Percentiles rank a stretch among this genome's conserved stretches.
Evolutionary conservation across 2,329 filamentous ascomycete genomes (phyloP).

Genomic region (Coniochaeta pulveracea): DNA sequence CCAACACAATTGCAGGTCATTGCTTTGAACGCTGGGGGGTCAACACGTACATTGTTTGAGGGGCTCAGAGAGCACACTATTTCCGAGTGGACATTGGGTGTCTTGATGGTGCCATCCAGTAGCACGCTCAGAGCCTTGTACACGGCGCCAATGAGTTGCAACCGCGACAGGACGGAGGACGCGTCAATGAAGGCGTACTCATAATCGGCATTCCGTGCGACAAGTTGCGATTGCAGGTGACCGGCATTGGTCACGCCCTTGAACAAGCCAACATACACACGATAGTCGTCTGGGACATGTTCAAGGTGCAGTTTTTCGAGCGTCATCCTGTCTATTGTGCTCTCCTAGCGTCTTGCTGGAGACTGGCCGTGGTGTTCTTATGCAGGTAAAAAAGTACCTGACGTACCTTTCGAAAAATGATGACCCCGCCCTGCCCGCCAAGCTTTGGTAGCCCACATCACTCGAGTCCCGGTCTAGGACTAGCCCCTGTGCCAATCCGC

Average conservation of each 20-base stretch:
- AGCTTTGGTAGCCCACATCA: too few species aligned
- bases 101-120: slow-evolving; percentile 52
- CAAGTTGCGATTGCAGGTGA: slow-evolving; percentile 70
- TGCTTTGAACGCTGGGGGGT: neutral
- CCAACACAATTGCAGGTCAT: too few species aligned
- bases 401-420: neutral
- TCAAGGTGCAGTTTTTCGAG: slow-evolving; percentile 63
- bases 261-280: slow-evolving; percentile 67
- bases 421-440: too few species aligned
- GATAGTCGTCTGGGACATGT: slow-evolving; percentile 58
- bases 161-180: slow-evolving; percentile 59
- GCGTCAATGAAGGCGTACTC: slow-evolving; percentile 94
- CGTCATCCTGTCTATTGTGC: slow-evolving; percentile 8
- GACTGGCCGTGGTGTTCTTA: too few species aligned
- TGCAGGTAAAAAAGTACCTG: neutral
- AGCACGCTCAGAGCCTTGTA: slow-evolving; percentile 66
- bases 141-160: slow-evolving; percentile 63
- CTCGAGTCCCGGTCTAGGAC: too few species aligned
- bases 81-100: slow-evolving; percentile 81
- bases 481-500: too few species aligned
- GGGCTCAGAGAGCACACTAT: slow-evolving; percentile 71
- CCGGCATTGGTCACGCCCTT: slow-evolving; percentile 63
- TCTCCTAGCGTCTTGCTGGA: too few species aligned
- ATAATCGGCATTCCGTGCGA: slow-evolving; percentile 73
- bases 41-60: slow-evolving; percentile 62